A percentile compares a stretch with the other conserved stretches of the same genome.
Conservation (phyloP, 1,284 basidiomycete species). For the Psilocybe mexicana region DNA sequence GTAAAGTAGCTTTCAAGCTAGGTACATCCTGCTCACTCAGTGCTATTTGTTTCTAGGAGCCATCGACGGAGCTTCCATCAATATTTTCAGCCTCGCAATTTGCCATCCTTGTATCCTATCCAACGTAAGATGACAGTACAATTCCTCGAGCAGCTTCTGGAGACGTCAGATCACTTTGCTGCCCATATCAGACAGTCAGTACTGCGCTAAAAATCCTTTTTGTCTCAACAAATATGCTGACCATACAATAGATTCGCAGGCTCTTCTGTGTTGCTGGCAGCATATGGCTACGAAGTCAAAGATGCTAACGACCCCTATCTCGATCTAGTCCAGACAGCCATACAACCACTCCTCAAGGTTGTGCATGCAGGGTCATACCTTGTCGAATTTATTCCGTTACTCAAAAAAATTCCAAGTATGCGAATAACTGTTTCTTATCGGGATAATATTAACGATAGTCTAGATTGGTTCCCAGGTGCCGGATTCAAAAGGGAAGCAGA, state of each 20-base stretch:
- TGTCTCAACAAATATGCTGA: neutral
- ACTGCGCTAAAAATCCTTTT: no score
- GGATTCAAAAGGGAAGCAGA: constrained; percentile 30
- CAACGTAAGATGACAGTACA: constrained; percentile 21
- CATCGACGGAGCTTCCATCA: constrained; percentile 29
- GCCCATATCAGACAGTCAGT: constrained; percentile 30
- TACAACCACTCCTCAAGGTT: constrained; percentile 22
- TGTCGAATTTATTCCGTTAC: constrained; percentile 32
- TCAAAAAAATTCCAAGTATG: constrained; percentile 26
- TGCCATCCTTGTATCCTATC: constrained; percentile 21
- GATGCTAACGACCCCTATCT: constrained; percentile 31
- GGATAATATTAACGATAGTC: neutral
- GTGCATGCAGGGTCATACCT: constrained; percentile 31
- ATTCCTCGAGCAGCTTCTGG: constrained; percentile 28
- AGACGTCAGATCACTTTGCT: constrained; percentile 27
- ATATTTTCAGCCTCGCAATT: constrained; percentile 28
- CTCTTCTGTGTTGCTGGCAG: constrained; percentile 27
- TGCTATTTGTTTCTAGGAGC: constrained; percentile 1
- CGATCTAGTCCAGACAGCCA: constrained; percentile 27
- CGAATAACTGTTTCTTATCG: neutral
- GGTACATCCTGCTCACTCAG: neutral
- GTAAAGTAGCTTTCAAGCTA: constrained; percentile 14
- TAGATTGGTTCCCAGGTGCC: constrained; percentile 33
- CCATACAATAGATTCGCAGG: constrained; percentile 22
- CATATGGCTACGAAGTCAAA: constrained; percentile 32